phyloP scores from a whole-genome alignment of 2,329 filamentous ascomycete genomes.

The Harringtonia lauricola region DNA sequence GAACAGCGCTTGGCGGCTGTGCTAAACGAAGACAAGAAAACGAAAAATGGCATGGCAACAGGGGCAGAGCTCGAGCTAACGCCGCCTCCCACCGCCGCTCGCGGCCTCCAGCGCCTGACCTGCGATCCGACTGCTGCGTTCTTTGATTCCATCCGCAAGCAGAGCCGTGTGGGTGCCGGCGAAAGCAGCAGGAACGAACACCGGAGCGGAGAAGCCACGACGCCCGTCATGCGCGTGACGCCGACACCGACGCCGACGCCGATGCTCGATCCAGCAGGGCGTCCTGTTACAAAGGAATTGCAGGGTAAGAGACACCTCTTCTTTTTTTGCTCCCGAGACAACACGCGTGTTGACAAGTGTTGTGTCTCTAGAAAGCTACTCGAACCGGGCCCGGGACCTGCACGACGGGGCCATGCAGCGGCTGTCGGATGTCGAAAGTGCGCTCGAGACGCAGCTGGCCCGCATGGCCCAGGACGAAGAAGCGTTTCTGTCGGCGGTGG shows the following conservation, averaged over 20 bases:
- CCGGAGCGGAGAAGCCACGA: not conserved
- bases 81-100: slow-evolving; percentile 5
- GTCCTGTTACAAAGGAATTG: not conserved
- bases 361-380: slow-evolving; percentile 10
- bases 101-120: not conserved
- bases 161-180: not conserved
- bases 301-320: not conserved
- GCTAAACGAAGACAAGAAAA: not conserved
- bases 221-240: too few species aligned
- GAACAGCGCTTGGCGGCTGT: slow-evolving; percentile 10
- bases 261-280: not conserved
- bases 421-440: slow-evolving; percentile 1
- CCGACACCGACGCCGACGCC: too few species aligned
- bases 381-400: slow-evolving; percentile 7
- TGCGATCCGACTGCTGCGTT: slow-evolving; percentile 8
- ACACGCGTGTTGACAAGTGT: too few species aligned
- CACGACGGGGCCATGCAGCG: slow-evolving; percentile 6
- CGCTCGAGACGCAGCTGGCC: slow-evolving; percentile 6
- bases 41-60: not conserved
- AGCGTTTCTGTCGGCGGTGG: not conserved
- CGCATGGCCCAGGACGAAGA: slow-evolving; percentile 4
- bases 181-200: not conserved
- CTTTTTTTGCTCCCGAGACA: not conserved
- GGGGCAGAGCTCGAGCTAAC: slow-evolving; percentile 1
- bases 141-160: slow-evolving; percentile 9